Evolutionary conservation across 129 eudicot genomes (phyloP).

Genomic region (Artemisia argyi): DNA sequence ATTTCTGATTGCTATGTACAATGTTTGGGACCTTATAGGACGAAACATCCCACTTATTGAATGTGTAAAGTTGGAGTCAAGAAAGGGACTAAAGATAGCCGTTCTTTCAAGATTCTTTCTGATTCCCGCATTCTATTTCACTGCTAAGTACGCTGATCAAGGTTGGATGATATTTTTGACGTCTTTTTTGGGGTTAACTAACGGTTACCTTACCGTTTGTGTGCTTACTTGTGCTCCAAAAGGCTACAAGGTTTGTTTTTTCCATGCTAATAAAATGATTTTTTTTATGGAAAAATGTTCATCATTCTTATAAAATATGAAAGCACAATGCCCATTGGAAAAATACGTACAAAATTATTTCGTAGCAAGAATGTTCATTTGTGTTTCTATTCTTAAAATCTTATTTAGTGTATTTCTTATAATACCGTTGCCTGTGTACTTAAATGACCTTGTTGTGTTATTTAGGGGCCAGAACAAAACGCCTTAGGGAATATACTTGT

Average conservation of each 20-base stretch:
- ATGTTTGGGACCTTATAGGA: constrained; percentile 45
- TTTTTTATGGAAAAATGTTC: not conserved
- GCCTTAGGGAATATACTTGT: constrained; percentile 53
- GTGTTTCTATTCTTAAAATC: too few relatives aligned
- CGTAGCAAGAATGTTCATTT: too few relatives aligned
- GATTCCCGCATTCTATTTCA: constrained; percentile 49
- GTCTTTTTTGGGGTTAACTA: constrained; percentile 44
- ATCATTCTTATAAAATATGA: too few relatives aligned
- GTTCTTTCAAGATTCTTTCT: constrained; percentile 39
- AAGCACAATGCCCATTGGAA: too few relatives aligned
- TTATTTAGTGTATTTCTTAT: too few relatives aligned
- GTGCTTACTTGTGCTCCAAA: constrained; percentile 46
- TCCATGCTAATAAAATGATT: not conserved
- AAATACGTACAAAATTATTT: too few relatives aligned
- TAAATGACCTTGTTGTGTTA: too few relatives aligned
- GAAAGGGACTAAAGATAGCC: constrained; percentile 33
- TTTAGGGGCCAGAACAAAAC: constrained; percentile 64
- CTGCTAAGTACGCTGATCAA: constrained; percentile 46
- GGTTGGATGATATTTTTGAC: constrained; percentile 48
- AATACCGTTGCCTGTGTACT: too few relatives aligned
- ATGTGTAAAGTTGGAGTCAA: constrained; percentile 35
- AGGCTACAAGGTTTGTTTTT: constrained; percentile 47
- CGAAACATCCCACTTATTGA: constrained; percentile 35
- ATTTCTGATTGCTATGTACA: constrained; percentile 43
- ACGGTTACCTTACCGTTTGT: constrained; percentile 50